Base-by-base conservation (phyloP, 495 filamentous ascomycete species). In the Massariosphaeria phaeospora region DNA sequence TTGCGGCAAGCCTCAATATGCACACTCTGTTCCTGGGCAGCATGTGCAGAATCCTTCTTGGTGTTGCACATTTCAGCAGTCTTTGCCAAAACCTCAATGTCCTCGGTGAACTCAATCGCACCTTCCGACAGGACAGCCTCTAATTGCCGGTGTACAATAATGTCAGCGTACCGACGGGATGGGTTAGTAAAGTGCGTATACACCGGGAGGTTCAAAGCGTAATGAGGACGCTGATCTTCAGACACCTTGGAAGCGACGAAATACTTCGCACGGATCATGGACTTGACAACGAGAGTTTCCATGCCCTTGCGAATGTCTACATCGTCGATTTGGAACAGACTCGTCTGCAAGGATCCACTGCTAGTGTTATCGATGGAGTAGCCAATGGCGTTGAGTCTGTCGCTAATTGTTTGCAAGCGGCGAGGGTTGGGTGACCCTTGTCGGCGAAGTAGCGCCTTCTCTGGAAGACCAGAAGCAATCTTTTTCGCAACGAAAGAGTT, bases 121-220 rank as follows among this genome's bases (percentile, higher is more conserved):
- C 86, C 87, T 41, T 88, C 81, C 5, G 90, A 94, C 40, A 98
- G 78, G 43, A 89, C 82, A 40, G 86, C 76, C 58, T 97, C 93
- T 17, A 98, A 80, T 67, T 98, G 93, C 58, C 93, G 90, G 68
- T 98, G 93, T 18, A 97, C 94, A 58, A 98, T 73, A 25, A 98
- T 80, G 67, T 98, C 93, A 12, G 90, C 84, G 69, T 98, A 98
- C 44, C 94, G 90, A 43, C 94, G 85, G 29, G 89, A 91, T 1
- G 93, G 93, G 67, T 89, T 91, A 2, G 93, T 97, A 72, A 97
- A 97, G 67, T 98, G 93, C 47, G 94, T 97, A 75, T 95, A 97
- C 9, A 95, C 75, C 0, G 94, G 91, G 40, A 95, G 73, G 68
- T 97, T 98, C 41, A 96, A 76, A 21, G 89, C 84, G 70, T 93